phyloP scores from a whole-genome alignment of 1,139 yeast species.

The Meyerozyma smithsonii region DNA sequence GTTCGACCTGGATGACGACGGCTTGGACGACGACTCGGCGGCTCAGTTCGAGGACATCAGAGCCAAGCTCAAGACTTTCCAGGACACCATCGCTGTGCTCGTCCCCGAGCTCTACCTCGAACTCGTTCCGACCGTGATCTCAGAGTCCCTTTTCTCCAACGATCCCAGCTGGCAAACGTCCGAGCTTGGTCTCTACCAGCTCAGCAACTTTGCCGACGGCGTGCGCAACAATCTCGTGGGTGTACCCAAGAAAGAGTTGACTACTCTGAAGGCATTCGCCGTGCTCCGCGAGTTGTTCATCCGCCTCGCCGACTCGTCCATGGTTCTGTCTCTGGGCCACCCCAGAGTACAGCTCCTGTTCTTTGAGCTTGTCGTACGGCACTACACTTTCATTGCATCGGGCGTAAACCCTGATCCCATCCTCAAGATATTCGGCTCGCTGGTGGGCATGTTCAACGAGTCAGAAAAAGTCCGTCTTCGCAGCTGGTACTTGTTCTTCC shows the following conservation, averaged over 20 bases:
- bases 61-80: slow-evolving; percentile 66
- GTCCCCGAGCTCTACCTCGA: slow-evolving; percentile 71
- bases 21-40: slow-evolving; percentile 54
- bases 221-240: slow-evolving; percentile 70
- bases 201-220: slow-evolving; percentile 74
- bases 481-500: slow-evolving; percentile 84
- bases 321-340: slow-evolving; percentile 52
- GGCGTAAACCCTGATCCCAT: slow-evolving; percentile 38
- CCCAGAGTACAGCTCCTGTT: slow-evolving; percentile 75
- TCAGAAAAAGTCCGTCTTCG: slow-evolving; percentile 72
- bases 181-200: slow-evolving; percentile 82
- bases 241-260: slow-evolving; percentile 58
- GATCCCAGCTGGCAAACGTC: slow-evolving; percentile 66
- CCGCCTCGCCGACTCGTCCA: slow-evolving; percentile 58
- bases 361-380: slow-evolving; percentile 82
- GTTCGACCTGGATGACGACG: slow-evolving; percentile 72
- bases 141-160: slow-evolving; percentile 46
- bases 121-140: slow-evolving; percentile 62
- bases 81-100: slow-evolving; percentile 77
- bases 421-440: slow-evolving; percentile 73
- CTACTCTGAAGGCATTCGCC: slow-evolving; percentile 56
- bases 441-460: slow-evolving; percentile 73
- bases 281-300: slow-evolving; percentile 60
- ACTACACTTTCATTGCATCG: slow-evolving; percentile 59
- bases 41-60: slow-evolving; percentile 80